Conservation (phyloP, 2,329 filamentous ascomycete species). For the Fusarium bactridioides region DNA sequence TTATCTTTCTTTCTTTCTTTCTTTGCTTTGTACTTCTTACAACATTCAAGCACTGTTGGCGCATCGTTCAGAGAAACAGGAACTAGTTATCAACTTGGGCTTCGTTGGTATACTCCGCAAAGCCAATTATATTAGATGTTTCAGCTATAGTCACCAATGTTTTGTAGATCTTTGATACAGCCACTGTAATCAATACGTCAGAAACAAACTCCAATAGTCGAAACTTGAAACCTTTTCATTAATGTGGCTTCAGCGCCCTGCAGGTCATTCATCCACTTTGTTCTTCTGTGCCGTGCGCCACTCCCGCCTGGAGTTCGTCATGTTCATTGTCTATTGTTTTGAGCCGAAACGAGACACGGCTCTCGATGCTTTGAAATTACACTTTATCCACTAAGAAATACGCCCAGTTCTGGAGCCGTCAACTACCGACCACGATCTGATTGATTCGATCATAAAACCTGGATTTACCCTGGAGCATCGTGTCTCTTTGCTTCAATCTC, state of each 20-base stretch:
- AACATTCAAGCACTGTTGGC: not conserved
- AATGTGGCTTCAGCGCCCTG: conserved; percentile 17
- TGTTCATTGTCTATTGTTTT: conserved; percentile 6
- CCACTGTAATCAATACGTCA: not conserved
- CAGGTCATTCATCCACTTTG: conserved; percentile 2
- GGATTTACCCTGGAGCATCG: not conserved
- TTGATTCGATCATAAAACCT: not conserved
- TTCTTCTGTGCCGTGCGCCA: conserved; percentile 4
- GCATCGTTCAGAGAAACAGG: not conserved
- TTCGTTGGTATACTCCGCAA: not conserved
- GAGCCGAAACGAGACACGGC: conserved; percentile 21
- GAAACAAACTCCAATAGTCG: not conserved
- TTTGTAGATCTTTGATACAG: not conserved
- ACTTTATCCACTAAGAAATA: not conserved
- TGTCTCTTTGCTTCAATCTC: not conserved
- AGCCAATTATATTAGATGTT: not conserved
- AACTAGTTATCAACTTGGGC: rapidly evolving
- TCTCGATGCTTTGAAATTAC: not conserved
- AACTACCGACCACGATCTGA: not conserved
- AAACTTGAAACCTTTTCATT: not conserved
- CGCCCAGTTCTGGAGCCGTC: not conserved
- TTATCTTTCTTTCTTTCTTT: not conserved
- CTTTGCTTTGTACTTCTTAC: not conserved
- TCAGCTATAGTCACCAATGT: not conserved
- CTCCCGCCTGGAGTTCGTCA: conserved; percentile 14